phyloP scores from a whole-genome alignment of 1,139 yeast species.

The Tardiomyces depauwii region DNA sequence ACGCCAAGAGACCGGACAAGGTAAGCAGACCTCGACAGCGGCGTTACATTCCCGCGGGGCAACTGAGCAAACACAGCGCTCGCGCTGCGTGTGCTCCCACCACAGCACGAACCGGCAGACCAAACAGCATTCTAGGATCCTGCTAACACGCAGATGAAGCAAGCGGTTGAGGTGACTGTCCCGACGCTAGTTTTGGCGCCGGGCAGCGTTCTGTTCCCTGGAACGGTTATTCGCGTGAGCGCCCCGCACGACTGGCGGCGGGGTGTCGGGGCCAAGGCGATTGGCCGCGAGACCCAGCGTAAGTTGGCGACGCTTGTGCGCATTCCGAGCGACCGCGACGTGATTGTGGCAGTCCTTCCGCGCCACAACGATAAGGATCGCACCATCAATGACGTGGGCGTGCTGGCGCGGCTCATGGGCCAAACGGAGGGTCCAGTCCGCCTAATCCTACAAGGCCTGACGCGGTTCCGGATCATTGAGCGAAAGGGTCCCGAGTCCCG shows the following conservation, averaged over 20 bases:
- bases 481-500: neutral
- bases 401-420: conserved; percentile 4
- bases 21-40: too few species aligned
- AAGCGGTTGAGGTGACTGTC: neutral
- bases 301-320: neutral
- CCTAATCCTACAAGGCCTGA: conserved; percentile 7
- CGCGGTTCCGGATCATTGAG: conserved; percentile 7
- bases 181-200: conserved; percentile 3
- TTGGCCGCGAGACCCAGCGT: neutral
- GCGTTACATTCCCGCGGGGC: too few species aligned
- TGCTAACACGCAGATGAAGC: neutral
- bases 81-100: too few species aligned
- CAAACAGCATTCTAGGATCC: too few species aligned
- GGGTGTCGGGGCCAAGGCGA: neutral
- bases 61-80: too few species aligned
- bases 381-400: conserved; percentile 1
- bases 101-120: too few species aligned
- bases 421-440: neutral
- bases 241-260: conserved; percentile 1
- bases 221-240: conserved; percentile 6
- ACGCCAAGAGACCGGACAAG: too few species aligned
- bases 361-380: conserved; percentile 1
- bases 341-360: conserved; percentile 4
- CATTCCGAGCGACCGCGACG: conserved; percentile 1
- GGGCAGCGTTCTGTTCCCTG: conserved; percentile 5